Conservation (phyloP, 257 asterid genomes). For the Anisodus acutangulus region DNA sequence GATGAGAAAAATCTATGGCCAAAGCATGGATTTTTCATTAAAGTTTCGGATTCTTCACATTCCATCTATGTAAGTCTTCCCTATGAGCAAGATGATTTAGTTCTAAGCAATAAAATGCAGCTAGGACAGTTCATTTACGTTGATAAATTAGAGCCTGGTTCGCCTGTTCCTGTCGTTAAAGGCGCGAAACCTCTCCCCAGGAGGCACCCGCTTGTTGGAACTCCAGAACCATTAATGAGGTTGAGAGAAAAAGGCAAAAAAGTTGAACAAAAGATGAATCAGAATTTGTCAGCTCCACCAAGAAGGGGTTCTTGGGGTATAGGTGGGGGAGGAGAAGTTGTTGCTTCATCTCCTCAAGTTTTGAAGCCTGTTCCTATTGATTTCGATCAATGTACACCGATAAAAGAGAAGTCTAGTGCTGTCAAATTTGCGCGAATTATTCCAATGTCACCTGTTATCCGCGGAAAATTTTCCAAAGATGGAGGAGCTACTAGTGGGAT, state of each 20-base stretch:
- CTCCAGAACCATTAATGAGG: constrained; percentile 92
- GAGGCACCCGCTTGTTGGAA: constrained; percentile 77
- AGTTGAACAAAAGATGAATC: constrained; percentile 36
- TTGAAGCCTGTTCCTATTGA: constrained; percentile 84
- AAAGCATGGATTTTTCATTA: constrained; percentile 80
- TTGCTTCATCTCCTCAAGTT: constrained; percentile 52
- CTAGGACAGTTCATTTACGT: constrained; percentile 84
- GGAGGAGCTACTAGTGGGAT: no score
- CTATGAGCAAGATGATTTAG: constrained; percentile 86
- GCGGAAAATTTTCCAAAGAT: constrained; percentile 53
- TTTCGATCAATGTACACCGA: constrained; percentile 89
- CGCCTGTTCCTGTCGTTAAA: constrained; percentile 81
- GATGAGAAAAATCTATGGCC: constrained; percentile 85
- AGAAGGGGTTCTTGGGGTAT: constrained; percentile 86
- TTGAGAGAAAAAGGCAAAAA: constrained; percentile 68
- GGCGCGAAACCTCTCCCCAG: constrained; percentile 86
- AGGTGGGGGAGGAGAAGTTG: constrained; percentile 42
- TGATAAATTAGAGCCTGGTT: constrained; percentile 78
- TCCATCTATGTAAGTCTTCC: constrained; percentile 82
- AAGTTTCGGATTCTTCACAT: constrained; percentile 86
- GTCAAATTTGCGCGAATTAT: constrained; percentile 59
- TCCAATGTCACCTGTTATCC: constrained; percentile 60
- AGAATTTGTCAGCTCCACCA: constrained; percentile 54
- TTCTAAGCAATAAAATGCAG: constrained; percentile 87
- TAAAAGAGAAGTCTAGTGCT: constrained; percentile 62